Conservation (phyloP, 1,139 yeast genomes). For the Suhomyces bribrorum region DNA sequence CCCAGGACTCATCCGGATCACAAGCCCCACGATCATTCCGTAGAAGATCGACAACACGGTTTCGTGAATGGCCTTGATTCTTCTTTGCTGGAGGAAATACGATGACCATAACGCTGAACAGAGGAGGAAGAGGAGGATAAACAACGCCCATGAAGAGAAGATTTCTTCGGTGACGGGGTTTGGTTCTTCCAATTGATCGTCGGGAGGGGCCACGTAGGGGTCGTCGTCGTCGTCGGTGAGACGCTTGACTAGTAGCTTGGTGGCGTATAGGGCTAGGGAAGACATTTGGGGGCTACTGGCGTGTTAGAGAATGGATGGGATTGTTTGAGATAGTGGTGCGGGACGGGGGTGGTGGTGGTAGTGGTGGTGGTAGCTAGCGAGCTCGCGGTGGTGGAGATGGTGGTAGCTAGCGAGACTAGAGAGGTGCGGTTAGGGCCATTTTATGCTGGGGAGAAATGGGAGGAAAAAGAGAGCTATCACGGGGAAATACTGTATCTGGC, state of each 20-base stretch:
- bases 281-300: not conserved
- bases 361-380: too few relatives aligned
- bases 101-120: constrained; percentile 94
- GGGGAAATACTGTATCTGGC: too few relatives aligned
- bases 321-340: not conserved
- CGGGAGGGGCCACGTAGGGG: constrained; percentile 54
- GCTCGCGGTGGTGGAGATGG: too few relatives aligned
- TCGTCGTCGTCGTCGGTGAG: constrained; percentile 37
- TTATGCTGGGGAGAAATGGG: too few relatives aligned
- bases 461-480: too few relatives aligned
- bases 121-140: constrained; percentile 75
- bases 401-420: too few relatives aligned
- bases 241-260: constrained; percentile 31
- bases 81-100: constrained; percentile 85
- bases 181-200: constrained; percentile 58
- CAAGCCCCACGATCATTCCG: constrained; percentile 93
- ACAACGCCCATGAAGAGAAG: constrained; percentile 95
- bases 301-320: too few relatives aligned
- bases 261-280: constrained; percentile 25
- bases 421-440: too few relatives aligned
- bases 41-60: constrained; percentile 93
- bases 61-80: constrained; percentile 94
- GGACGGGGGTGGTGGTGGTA: not conserved
- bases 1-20: constrained; percentile 89
- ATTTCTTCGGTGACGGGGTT: constrained; percentile 96